A percentile compares a stretch with the other conserved stretches of the same genome.
Evolutionary conservation across 1,284 basidiomycete species (phyloP).

Genomic region (Microbotryum violaceum): DNA sequence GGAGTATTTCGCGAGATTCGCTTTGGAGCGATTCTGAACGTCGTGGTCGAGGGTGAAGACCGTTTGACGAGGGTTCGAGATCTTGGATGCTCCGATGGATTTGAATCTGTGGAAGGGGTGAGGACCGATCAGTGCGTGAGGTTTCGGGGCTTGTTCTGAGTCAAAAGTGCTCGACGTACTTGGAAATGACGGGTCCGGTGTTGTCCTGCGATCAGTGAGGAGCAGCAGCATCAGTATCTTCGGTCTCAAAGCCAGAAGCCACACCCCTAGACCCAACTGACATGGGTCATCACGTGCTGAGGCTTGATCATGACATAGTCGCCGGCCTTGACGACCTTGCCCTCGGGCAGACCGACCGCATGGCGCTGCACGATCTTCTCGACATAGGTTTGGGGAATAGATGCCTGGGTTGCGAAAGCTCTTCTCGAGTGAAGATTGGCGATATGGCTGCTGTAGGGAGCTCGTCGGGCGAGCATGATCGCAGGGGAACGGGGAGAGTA

Average conservation of each 20-base stretch:
- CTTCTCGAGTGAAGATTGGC: background rate
- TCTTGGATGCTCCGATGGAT: constrained; percentile 81
- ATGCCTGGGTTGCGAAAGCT: constrained; percentile 19
- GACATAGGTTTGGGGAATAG: constrained; percentile 66
- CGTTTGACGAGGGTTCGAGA: constrained; percentile 73
- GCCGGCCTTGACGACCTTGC: constrained; percentile 72
- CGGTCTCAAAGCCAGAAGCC: too few species aligned
- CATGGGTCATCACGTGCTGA: constrained; percentile 66
- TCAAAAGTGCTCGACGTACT: constrained; percentile 50
- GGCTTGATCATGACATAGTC: constrained; percentile 99
- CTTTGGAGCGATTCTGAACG: constrained; percentile 90
- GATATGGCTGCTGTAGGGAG: too few species aligned
- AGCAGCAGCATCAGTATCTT: background rate
- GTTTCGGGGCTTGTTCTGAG: background rate
- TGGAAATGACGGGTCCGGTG: constrained; percentile 93
- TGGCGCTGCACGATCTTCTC: constrained; percentile 98
- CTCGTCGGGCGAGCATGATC: too few species aligned
- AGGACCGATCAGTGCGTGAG: background rate
- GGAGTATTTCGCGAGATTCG: constrained; percentile 89
- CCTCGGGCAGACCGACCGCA: constrained; percentile 72
- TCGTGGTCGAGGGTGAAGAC: constrained; percentile 98
- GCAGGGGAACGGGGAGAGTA: too few species aligned
- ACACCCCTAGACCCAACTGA: constrained; percentile 30
- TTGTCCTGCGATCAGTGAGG: constrained; percentile 61
- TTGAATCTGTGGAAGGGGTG: constrained; percentile 60